A percentile compares a stretch with the other conserved stretches of the same genome.
phyloP scores from a whole-genome alignment of 805 yeast genomes.

The Cyberlindnera samutprakarnensis region DNA sequence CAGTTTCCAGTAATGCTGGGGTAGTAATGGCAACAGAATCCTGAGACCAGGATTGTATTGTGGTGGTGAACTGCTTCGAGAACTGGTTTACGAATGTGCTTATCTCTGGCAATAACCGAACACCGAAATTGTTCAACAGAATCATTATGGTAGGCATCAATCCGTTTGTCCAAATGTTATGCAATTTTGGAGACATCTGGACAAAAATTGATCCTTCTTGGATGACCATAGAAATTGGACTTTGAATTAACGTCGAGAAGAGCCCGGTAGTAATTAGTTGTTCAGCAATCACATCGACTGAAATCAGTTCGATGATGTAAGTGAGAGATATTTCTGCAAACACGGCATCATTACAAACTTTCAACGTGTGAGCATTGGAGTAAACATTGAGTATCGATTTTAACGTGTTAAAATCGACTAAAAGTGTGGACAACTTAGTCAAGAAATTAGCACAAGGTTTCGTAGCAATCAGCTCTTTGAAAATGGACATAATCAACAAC shows the following conservation, averaged over 20 bases:
- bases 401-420: constrained; percentile 53
- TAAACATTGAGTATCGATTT: constrained; percentile 57
- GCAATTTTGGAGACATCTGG: constrained; percentile 45
- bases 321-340: constrained; percentile 67
- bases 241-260: constrained; percentile 60
- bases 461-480: constrained; percentile 47
- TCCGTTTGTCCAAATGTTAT: constrained; percentile 83
- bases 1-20: constrained; percentile 51
- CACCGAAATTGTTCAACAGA: constrained; percentile 56
- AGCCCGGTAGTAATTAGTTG: constrained; percentile 57
- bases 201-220: constrained; percentile 59
- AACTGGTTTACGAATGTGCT: constrained; percentile 57
- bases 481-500: constrained; percentile 52
- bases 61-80: constrained; percentile 53
- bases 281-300: constrained; percentile 57
- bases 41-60: constrained; percentile 64
- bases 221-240: constrained; percentile 60
- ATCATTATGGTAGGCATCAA: constrained; percentile 59
- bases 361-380: constrained; percentile 57
- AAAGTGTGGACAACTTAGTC: constrained; percentile 40
- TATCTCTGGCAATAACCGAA: constrained; percentile 54
- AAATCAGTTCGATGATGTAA: constrained; percentile 61
- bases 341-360: constrained; percentile 53
- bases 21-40: constrained; percentile 43
- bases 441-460: constrained; percentile 41